phyloP scores from a whole-genome alignment of 2,329 filamentous ascomycete genomes.

The Rosellinia necatrix region DNA sequence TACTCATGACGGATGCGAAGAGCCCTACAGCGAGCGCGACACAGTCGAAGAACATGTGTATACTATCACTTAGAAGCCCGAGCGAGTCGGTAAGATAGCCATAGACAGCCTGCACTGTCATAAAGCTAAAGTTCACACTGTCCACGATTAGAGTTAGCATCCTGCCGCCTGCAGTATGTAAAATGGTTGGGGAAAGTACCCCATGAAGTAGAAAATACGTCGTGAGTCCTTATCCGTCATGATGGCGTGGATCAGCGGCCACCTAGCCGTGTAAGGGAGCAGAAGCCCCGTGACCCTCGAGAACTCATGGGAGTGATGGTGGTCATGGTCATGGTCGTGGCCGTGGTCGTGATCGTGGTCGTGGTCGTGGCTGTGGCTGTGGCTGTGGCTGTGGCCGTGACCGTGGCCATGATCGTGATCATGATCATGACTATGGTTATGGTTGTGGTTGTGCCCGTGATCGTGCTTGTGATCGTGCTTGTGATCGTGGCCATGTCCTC shows the following conservation, averaged over 20 bases:
- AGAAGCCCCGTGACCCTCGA: constrained; percentile 75
- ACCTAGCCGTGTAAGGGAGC: constrained; percentile 69
- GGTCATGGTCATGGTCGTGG: constrained; percentile 41
- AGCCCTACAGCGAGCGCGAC: constrained; percentile 88
- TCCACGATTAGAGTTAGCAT: constrained; percentile 14
- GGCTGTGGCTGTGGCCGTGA: constrained; percentile 40
- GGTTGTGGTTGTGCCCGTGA: constrained; percentile 31
- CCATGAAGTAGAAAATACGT: constrained; percentile 96
- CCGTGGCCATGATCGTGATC: constrained; percentile 36
- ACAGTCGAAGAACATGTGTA: constrained; percentile 78
- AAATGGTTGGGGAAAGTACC: constrained; percentile 50
- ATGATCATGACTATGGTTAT: constrained; percentile 34
- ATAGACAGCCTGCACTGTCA: constrained; percentile 57
- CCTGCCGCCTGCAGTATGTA: not conserved
- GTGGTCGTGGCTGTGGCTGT: constrained; percentile 38
- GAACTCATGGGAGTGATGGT: constrained; percentile 41
- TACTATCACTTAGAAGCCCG: constrained; percentile 31
- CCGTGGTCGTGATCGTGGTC: constrained; percentile 39
- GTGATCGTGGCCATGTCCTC: constrained; percentile 37
- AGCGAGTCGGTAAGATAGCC: constrained; percentile 74
- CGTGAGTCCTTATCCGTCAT: constrained; percentile 90
- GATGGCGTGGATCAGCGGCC: constrained; percentile 83
- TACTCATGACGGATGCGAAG: constrained; percentile 90
- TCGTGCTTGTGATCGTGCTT: constrained; percentile 39
- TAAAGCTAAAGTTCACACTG: constrained; percentile 92